Percentiles rank a stretch among this genome's conserved stretches.
Evolutionary conservation across 768 basidiomycete genomes (phyloP).

Genomic region (Cubamyces lactineus): DNA sequence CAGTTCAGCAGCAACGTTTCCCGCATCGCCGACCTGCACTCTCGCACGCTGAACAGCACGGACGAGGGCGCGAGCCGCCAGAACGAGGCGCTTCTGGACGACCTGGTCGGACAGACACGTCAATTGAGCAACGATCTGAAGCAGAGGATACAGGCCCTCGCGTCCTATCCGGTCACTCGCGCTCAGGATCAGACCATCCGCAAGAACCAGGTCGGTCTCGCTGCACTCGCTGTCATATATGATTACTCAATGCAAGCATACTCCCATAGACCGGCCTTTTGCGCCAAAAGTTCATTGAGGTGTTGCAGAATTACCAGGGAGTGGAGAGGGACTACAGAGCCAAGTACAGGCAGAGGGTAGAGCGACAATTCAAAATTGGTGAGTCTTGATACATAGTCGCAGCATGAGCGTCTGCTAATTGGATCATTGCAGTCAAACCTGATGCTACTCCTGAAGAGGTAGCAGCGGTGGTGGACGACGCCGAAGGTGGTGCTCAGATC

Average conservation of each 20-base stretch:
- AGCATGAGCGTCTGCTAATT: neutral
- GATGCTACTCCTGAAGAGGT: constrained; percentile 91
- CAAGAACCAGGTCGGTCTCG: constrained; percentile 66
- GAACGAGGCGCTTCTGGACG: constrained; percentile 64
- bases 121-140: constrained; percentile 71
- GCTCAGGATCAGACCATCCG: constrained; percentile 74
- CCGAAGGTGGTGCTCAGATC: constrained; percentile 71
- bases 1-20: constrained; percentile 71
- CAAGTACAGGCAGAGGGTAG: constrained; percentile 80
- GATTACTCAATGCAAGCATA: neutral
- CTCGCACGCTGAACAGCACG: constrained; percentile 73
- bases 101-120: constrained; percentile 73
- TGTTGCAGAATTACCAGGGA: constrained; percentile 82
- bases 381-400: neutral
- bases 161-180: constrained; percentile 63
- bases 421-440: constrained; percentile 69
- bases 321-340: constrained; percentile 81
- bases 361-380: constrained; percentile 89
- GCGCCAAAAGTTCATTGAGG: constrained; percentile 70
- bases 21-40: constrained; percentile 73
- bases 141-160: constrained; percentile 69
- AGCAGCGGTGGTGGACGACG: constrained; percentile 82
- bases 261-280: constrained; percentile 26
- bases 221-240: too few relatives aligned
- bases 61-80: constrained; percentile 69